Base-by-base conservation (phyloP, 257 asterid genomes). In the Solanum pimpinellifolium region DNA sequence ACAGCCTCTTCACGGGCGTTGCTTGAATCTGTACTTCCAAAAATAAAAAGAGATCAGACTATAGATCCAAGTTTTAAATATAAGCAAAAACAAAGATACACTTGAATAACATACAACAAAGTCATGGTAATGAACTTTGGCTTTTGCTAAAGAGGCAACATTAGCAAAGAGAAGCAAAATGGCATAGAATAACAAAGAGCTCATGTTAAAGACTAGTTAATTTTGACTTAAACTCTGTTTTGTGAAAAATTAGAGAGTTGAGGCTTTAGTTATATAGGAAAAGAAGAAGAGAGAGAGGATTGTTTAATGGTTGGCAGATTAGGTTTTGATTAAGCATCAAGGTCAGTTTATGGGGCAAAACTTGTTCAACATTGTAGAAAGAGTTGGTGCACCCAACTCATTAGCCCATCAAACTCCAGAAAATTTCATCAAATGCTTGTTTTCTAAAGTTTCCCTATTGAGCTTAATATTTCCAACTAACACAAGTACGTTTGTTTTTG, bases 1-100 rank as follows among this genome's bases (percentile, higher is more conserved):
- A 96, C 93, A 95, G 95, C 94, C 98, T 95, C 94, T 92, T 96
- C 96, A 96, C 98, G 73, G 92, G 92, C 8, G 94, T 93, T 85
- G 95, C 98, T 92, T 95, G 95, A 85, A 96, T 88, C 99, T 96
- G 85, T 88, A 65, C 72, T n/a, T 88, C 65, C 83, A 33, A 3
- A 42, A 65, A 25, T 25, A 84, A 37, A 33, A 65, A 41, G 37
- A 42, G 39, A 4, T 65, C 7, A 84, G 59, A 7, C 62, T 18
- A 52, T 49, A 62, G 25, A 4, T 35, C 15, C 25, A 23, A 44
- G 65, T 41, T 59, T 37, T 65, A 33, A 25, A 11, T 2, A 12
- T 8, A 15, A 33, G 78, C 4, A 5, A 27, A 74, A 59, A 6
- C 41, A 44, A 6, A 56, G 33, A 78, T 21, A 15, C 76, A 87